phyloP scores from a whole-genome alignment of 257 asterid genomes.

The Solanum chmielewskii region DNA sequence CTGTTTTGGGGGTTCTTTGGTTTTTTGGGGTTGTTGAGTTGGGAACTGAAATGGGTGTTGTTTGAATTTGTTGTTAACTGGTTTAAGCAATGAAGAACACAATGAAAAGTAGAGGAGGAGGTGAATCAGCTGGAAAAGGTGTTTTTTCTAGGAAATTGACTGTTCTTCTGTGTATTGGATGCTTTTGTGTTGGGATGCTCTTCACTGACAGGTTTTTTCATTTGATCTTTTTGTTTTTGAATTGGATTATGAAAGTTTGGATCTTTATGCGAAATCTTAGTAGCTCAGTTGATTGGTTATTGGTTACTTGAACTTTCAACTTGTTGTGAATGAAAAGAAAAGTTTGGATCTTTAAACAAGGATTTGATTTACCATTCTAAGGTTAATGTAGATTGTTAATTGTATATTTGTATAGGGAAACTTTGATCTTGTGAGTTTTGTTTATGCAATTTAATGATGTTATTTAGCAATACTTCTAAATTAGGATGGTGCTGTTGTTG shows the following conservation, averaged over 20 bases:
- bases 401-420: neutral
- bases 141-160: conserved; percentile 49
- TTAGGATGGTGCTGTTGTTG: neutral
- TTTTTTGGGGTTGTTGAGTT: neutral
- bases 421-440: neutral
- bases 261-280: neutral
- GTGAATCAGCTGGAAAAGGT: conserved; percentile 39
- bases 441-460: neutral
- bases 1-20: neutral
- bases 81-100: conserved; percentile 3
- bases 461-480: neutral
- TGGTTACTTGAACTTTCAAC: neutral
- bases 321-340: neutral
- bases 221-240: neutral
- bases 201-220: conserved; percentile 77
- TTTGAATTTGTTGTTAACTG: conserved; percentile 19
- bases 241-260: neutral
- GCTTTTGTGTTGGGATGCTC: conserved; percentile 91
- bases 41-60: conserved; percentile 22
- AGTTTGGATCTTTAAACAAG: neutral
- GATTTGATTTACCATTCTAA: neutral
- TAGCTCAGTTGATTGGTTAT: neutral
- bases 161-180: conserved; percentile 62
- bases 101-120: conserved; percentile 88
- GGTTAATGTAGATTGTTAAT: neutral